Conservation (phyloP, 441 rosid genomes). For the Euphorbia celastroides region DNA sequence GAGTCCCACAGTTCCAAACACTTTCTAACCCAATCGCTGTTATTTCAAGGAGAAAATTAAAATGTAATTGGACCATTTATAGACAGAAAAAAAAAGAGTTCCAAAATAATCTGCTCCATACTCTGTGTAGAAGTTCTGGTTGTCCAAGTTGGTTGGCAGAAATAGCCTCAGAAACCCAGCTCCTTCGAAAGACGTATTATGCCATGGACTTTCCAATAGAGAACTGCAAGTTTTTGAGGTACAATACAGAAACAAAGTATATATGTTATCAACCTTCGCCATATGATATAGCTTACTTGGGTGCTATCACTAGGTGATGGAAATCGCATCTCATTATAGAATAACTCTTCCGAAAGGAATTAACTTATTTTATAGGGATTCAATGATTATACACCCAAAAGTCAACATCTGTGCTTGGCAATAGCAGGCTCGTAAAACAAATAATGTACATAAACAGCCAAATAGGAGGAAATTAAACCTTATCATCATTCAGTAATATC, state of each 20-base stretch:
- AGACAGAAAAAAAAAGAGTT: constrained; percentile 18
- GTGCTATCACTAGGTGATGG: background rate
- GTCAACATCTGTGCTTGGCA: background rate
- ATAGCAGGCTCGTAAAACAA: background rate
- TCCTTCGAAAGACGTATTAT: constrained; percentile 95
- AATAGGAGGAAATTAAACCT: background rate
- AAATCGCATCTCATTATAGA: constrained; percentile 1
- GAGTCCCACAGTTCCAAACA: constrained; percentile 85
- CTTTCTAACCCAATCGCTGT: constrained; percentile 76
- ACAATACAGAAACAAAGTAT: background rate
- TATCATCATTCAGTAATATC: background rate
- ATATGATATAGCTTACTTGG: background rate
- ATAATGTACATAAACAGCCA: background rate
- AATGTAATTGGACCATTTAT: constrained; percentile 13
- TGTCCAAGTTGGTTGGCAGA: constrained; percentile 87
- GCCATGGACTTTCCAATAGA: constrained; percentile 97
- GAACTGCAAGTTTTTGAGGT: constrained; percentile 45
- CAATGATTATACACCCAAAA: background rate
- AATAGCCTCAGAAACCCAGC: constrained; percentile 93
- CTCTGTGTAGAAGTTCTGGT: constrained; percentile 86
- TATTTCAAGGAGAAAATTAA: constrained; percentile 25
- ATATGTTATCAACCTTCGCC: constrained; percentile 7
- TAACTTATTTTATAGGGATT: background rate
- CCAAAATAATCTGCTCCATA: constrained; percentile 36
- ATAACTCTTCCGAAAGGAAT: constrained; percentile 8